Percentiles rank a stretch among this genome's conserved stretches.
Conservation (phyloP, 768 basidiomycete genomes). For the Rhizopogon sp. region DNA sequence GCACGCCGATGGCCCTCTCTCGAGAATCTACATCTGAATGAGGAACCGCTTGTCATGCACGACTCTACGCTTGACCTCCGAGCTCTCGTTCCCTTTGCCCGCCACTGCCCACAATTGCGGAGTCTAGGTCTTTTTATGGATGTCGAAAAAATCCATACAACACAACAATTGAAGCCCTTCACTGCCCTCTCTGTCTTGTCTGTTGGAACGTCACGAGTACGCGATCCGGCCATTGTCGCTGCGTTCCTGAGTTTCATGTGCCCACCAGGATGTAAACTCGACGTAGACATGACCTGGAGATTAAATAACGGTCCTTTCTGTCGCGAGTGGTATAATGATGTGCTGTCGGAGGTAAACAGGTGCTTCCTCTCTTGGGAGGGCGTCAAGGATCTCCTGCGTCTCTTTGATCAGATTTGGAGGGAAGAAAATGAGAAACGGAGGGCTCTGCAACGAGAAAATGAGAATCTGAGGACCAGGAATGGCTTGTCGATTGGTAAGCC, state of each 20-base stretch:
- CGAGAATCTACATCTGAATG: slow-evolving; percentile 40
- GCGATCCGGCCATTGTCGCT: slow-evolving; percentile 38
- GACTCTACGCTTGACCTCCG: slow-evolving; percentile 29
- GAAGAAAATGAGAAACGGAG: slow-evolving; percentile 38
- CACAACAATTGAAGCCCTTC: slow-evolving; percentile 14
- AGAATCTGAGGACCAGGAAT: slow-evolving; percentile 44
- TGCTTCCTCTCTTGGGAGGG: slow-evolving; percentile 37
- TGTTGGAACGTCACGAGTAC: slow-evolving; percentile 46
- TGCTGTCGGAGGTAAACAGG: slow-evolving; percentile 4
- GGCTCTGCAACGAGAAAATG: slow-evolving; percentile 39
- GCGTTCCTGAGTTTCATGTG: slow-evolving; percentile 50
- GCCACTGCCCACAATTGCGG: slow-evolving; percentile 32
- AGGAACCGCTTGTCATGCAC: slow-evolving; percentile 35
- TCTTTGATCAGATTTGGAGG: slow-evolving; percentile 36
- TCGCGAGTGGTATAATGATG: slow-evolving; percentile 4
- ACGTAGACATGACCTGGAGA: slow-evolving; percentile 47
- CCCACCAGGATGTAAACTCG: slow-evolving; percentile 37
- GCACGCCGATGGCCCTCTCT: slow-evolving; percentile 42
- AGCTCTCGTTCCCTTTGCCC: slow-evolving; percentile 36
- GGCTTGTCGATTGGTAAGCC: slow-evolving; percentile 34
- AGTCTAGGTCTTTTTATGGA: slow-evolving; percentile 34
- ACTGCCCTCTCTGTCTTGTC: slow-evolving; percentile 25
- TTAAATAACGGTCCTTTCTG: slow-evolving; percentile 11
- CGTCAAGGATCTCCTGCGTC: slow-evolving; percentile 39
- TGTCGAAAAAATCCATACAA: slow-evolving; percentile 21